Evolutionary conservation across 2,329 filamentous ascomycete species (phyloP).

Genomic region (Scytalidium lignicola): DNA sequence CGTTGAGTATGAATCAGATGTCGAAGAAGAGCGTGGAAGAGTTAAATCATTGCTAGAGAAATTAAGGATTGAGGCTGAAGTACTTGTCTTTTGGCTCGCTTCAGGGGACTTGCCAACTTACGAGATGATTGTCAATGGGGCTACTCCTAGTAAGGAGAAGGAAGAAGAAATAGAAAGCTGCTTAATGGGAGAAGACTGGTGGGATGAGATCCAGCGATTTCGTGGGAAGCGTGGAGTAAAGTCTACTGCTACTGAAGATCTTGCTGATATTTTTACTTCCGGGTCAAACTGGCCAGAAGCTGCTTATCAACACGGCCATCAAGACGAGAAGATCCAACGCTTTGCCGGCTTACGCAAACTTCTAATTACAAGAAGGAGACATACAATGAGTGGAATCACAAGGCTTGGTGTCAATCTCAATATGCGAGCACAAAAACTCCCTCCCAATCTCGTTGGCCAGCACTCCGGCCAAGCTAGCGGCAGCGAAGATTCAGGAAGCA

Average conservation of each 20-base stretch:
- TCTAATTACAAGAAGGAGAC: slow-evolving; percentile 46
- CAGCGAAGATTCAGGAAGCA: slow-evolving; percentile 35
- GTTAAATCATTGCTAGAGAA: slow-evolving; percentile 74
- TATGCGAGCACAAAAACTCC: slow-evolving; percentile 70
- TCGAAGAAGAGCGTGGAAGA: slow-evolving; percentile 69
- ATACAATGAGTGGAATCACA: slow-evolving; percentile 24
- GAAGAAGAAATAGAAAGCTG: slow-evolving; percentile 59
- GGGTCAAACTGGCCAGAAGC: slow-evolving; percentile 46
- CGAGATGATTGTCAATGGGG: slow-evolving; percentile 72
- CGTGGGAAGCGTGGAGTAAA: slow-evolving; percentile 32
- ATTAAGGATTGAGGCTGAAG: slow-evolving; percentile 72
- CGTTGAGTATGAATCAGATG: slow-evolving; percentile 81
- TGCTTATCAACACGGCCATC: slow-evolving; percentile 44
- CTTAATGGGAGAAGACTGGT: slow-evolving; percentile 73
- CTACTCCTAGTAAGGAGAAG: slow-evolving; percentile 47
- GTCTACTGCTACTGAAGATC: slow-evolving; percentile 34
- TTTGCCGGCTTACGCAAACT: slow-evolving; percentile 57
- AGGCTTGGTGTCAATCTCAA: slow-evolving; percentile 63
- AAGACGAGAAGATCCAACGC: slow-evolving; percentile 35
- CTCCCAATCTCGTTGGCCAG: slow-evolving; percentile 26
- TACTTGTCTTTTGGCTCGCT: slow-evolving; percentile 77
- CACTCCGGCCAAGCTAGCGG: slow-evolving; percentile 39
- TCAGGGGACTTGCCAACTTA: slow-evolving; percentile 69
- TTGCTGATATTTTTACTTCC: slow-evolving; percentile 35
- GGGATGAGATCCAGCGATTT: slow-evolving; percentile 64